Percentiles rank a stretch among this genome's conserved stretches.
phyloP scores from a whole-genome alignment of 192 early-diverging fungal species.

The Podila verticillata region DNA sequence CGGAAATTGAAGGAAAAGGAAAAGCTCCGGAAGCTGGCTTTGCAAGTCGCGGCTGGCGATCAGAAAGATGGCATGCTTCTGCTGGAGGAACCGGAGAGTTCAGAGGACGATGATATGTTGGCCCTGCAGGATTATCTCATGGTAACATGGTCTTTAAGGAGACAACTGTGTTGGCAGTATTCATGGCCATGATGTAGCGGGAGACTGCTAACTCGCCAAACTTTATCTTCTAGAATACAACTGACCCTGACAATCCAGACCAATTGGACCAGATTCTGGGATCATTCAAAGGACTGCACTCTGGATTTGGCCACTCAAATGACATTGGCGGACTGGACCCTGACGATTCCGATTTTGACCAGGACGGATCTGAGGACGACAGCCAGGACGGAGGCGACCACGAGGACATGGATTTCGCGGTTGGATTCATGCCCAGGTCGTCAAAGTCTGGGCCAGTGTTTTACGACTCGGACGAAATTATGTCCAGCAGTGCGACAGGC shows the following conservation, averaged over 20 bases:
- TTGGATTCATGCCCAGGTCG: not conserved
- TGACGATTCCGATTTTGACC: conserved; percentile 27
- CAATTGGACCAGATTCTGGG: conserved; percentile 8
- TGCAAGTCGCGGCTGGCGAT: not conserved
- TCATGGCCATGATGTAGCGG: not conserved
- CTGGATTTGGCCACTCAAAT: conserved; percentile 19
- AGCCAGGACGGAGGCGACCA: conserved; percentile 15
- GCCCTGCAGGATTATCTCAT: conserved; percentile 24
- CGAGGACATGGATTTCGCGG: conserved; percentile 17
- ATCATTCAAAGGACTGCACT: not conserved
- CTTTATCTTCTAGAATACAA: conserved; percentile 19
- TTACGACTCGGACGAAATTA: not conserved
- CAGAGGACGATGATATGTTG: conserved; percentile 21
- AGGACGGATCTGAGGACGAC: conserved; percentile 11
- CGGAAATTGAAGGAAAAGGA: conserved; percentile 17
- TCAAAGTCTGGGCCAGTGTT: not conserved
- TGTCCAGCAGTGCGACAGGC: not conserved
- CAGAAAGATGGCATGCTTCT: conserved; percentile 5
- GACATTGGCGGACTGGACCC: conserved; percentile 29
- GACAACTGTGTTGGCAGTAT: not conserved
- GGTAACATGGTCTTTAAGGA: not conserved
- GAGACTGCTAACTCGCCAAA: not conserved
- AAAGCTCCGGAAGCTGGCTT: not conserved
- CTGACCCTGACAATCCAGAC: conserved; percentile 19
- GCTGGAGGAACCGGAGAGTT: conserved; percentile 14